A percentile compares a stretch with the other conserved stretches of the same genome.
Conservation (phyloP, 2,329 filamentous ascomycete species). For the Ophiosphaerella narmari region DNA sequence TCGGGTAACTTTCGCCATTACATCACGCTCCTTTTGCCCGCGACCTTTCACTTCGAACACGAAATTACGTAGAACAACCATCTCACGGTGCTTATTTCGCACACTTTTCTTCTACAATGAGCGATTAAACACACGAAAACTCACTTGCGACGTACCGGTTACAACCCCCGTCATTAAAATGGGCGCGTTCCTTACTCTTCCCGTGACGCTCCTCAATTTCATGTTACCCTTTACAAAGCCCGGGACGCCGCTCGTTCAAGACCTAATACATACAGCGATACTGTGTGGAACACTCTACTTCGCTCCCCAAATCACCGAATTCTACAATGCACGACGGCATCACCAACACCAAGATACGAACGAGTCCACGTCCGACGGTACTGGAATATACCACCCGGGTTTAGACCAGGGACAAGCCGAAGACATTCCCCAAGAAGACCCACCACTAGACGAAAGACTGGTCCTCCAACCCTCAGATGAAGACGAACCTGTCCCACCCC, state of each 20-base stretch:
- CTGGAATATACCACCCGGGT: slow-evolving; percentile 2
- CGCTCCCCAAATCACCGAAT: slow-evolving; percentile 52
- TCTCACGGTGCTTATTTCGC: no score
- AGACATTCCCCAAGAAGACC: slow-evolving; percentile 10
- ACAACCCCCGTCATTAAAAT: slow-evolving; percentile 23
- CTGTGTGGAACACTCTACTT: slow-evolving; percentile 54
- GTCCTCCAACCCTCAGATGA: slow-evolving; percentile 30
- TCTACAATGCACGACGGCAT: slow-evolving; percentile 35
- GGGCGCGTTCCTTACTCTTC: slow-evolving; percentile 35
- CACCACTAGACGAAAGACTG: slow-evolving; percentile 30
- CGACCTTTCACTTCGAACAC: no score
- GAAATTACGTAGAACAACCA: no score
- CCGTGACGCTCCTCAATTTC: slow-evolving; percentile 45
- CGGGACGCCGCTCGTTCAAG: slow-evolving; percentile 52
- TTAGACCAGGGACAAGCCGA: neutral
- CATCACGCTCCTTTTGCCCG: neutral
- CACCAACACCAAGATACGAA: neutral
- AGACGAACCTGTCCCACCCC: slow-evolving; percentile 20
- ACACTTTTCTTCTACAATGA: no score
- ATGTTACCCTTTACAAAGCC: slow-evolving; percentile 55
- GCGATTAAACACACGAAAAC: neutral
- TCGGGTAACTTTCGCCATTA: neutral
- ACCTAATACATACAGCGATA: slow-evolving; percentile 51
- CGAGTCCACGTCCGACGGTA: neutral
- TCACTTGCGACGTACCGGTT: neutral